Base-by-base conservation (phyloP, 148 eudicot species). In the Fagopyrum esculentum region DNA sequence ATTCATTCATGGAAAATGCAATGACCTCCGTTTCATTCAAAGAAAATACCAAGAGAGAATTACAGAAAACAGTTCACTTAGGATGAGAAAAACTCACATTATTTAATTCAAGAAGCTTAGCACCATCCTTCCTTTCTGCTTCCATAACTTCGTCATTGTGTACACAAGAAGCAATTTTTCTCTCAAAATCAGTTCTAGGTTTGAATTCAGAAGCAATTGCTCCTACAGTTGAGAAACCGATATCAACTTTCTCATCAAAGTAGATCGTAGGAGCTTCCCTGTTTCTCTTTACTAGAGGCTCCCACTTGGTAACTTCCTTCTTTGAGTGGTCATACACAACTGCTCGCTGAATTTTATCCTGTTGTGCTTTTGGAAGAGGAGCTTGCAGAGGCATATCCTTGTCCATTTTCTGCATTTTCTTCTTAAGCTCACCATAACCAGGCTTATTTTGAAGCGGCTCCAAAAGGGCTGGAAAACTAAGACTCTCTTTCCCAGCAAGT, bases 121-220 rank as follows among this genome's bases (percentile, higher is more conserved):
- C 92, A 79, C 99, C 98, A 78, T 96, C 99, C 72, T 83, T 87
- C 30, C 70, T 85, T 84, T 89, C 89, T 64, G 99, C 99, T 73
- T 92, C 97, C 64, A 82, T 80, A 73, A 92, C 86, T 72, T 88
- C 90, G 66, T 80, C 78, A 81, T 83, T 80, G 68, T 89, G 86
- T 49, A 89, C 79, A 66, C 92, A 72, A 30, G 93, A 83, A 64
- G 93, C 89, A 46, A 96, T 89, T 73, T 87, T 78, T 78, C 83
- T 92, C 85, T 96, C 99, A 87, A 90, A 89, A 50, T 84, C 87
- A 70, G 88, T 86, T 79, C 98, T 87, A 49, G 99, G 98, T 83
- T 89, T 84, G 85, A 92, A 96, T 64, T 89, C 97, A 76, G 94
- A 84, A 80, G 98, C 99, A 80, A 96, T 96, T 73, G 94, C 89